phyloP scores from a whole-genome alignment of 768 basidiomycete species.

The Podaxis pistillaris region DNA sequence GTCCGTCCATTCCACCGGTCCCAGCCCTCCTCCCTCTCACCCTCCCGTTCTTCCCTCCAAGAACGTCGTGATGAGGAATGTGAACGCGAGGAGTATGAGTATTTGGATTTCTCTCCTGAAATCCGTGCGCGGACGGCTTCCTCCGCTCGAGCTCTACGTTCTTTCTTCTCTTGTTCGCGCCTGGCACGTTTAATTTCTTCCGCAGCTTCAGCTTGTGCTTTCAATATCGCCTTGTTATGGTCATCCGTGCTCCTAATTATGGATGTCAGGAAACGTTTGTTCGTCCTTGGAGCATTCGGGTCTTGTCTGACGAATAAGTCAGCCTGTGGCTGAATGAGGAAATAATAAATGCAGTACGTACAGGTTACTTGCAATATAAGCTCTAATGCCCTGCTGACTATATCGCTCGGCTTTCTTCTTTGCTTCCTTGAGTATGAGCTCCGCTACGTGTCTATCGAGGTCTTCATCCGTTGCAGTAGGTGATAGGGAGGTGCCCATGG shows the following conservation, averaged over 20 bases:
- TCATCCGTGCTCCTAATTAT: slow-evolving; percentile 95
- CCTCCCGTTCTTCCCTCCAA: slow-evolving; percentile 12
- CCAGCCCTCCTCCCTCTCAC: slow-evolving; percentile 39
- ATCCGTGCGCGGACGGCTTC: slow-evolving; percentile 54
- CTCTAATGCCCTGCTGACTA: slow-evolving; percentile 71
- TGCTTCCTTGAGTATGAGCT: slow-evolving; percentile 89
- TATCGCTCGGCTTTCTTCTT: slow-evolving; percentile 87
- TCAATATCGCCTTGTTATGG: slow-evolving; percentile 85
- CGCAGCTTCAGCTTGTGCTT: slow-evolving; percentile 69
- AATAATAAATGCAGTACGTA: slow-evolving; percentile 25
- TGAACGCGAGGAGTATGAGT: neutral
- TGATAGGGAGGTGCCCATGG: slow-evolving; percentile 66
- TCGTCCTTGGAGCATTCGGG: slow-evolving; percentile 69
- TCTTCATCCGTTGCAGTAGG: slow-evolving; percentile 72
- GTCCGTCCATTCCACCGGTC: slow-evolving; percentile 56
- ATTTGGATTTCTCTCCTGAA: slow-evolving; percentile 2
- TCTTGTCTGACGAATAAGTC: slow-evolving; percentile 4
- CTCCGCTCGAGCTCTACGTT: slow-evolving; percentile 65
- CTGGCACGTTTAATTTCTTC: slow-evolving; percentile 69
- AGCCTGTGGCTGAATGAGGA: neutral
- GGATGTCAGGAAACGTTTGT: slow-evolving; percentile 78
- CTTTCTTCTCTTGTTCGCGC: slow-evolving; percentile 62
- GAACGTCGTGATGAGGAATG: slow-evolving; percentile 12
- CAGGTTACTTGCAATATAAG: slow-evolving; percentile 63
- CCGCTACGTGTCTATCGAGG: slow-evolving; percentile 88